Conservation (phyloP, 2,329 filamentous ascomycete genomes). For the Xylaria sp. region DNA sequence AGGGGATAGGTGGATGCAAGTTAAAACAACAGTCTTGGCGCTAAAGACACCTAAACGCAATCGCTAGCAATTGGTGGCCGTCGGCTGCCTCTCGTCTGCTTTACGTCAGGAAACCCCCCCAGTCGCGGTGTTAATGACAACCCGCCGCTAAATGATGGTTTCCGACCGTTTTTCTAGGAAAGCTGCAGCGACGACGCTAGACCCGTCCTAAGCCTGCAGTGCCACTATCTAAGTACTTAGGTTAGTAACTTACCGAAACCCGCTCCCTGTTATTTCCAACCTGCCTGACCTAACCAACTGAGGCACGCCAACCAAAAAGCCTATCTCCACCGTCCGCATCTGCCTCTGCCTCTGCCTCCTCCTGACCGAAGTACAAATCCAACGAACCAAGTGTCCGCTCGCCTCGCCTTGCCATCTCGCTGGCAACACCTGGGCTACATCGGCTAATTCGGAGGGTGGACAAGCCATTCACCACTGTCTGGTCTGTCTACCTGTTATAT, state of each 20-base stretch:
- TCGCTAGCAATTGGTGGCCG: neutral
- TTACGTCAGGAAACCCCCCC: too few species aligned
- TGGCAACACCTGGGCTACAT: conserved; percentile 32
- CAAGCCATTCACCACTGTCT: conserved; percentile 11
- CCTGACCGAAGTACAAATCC: neutral
- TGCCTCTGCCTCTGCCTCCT: neutral
- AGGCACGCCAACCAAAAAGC: conserved; percentile 7
- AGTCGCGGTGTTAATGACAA: neutral
- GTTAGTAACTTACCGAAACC: conserved; percentile 4
- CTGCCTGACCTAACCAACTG: conserved; percentile 5
- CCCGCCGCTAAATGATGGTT: neutral
- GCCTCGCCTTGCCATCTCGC: conserved; percentile 18
- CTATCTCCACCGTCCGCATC: conserved; percentile 14
- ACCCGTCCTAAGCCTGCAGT: conserved; percentile 14
- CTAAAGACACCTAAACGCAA: conserved; percentile 13
- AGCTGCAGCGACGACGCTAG: conserved; percentile 26
- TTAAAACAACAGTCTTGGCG: conserved; percentile 26
- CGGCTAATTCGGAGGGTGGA: conserved; percentile 39
- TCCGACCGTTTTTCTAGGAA: conserved; percentile 15
- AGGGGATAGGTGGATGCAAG: neutral
- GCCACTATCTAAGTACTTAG: neutral
- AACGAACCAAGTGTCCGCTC: conserved; percentile 12
- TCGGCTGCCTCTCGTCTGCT: conserved; percentile 13
- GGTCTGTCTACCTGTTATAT: conserved; percentile 1
- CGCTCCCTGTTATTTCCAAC: conserved; percentile 19